phyloP scores from a whole-genome alignment of 768 basidiomycete genomes.

The Russula sp. region DNA sequence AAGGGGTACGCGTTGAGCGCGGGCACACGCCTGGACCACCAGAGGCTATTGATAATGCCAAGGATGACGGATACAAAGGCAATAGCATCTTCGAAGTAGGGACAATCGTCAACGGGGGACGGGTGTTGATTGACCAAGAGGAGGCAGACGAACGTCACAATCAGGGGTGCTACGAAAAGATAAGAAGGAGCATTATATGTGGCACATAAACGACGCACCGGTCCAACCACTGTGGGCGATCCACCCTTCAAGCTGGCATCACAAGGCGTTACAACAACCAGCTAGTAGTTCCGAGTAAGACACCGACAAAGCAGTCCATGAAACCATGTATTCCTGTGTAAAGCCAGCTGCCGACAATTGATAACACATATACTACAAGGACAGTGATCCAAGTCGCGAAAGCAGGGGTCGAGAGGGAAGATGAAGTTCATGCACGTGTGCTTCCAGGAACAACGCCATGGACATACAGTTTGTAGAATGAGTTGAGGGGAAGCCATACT shows the following conservation, averaged over 20 bases:
- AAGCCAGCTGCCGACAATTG: conserved; percentile 74
- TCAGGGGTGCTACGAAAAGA: conserved; percentile 44
- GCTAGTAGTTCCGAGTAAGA: conserved; percentile 56
- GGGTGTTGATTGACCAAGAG: conserved; percentile 85
- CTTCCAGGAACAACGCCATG: conserved; percentile 76
- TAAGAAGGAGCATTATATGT: conserved; percentile 4
- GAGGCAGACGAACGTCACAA: conserved; percentile 56
- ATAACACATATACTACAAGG: conserved; percentile 55
- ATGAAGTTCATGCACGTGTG: conserved; percentile 50
- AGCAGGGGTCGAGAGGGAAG: conserved; percentile 40
- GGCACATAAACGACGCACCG: conserved; percentile 28
- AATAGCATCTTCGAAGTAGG: conserved; percentile 97
- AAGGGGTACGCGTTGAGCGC: conserved; percentile 34
- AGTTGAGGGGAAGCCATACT: conserved; percentile 95
- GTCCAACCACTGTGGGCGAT: conserved; percentile 34
- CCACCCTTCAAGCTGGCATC: conserved; percentile 41
- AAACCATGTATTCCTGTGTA: conserved; percentile 90
- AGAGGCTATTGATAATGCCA: conserved; percentile 67
- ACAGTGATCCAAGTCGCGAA: conserved; percentile 38
- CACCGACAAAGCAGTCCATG: conserved; percentile 62
- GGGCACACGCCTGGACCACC: conserved; percentile 45
- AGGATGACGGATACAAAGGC: conserved; percentile 82
- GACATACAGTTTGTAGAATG: conserved; percentile 90
- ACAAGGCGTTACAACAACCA: conserved; percentile 45
- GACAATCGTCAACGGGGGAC: conserved; percentile 93